Evolutionary conservation across 73 alveolate species (phyloP).

Genomic region (Durusdinium trenchii): DNA sequence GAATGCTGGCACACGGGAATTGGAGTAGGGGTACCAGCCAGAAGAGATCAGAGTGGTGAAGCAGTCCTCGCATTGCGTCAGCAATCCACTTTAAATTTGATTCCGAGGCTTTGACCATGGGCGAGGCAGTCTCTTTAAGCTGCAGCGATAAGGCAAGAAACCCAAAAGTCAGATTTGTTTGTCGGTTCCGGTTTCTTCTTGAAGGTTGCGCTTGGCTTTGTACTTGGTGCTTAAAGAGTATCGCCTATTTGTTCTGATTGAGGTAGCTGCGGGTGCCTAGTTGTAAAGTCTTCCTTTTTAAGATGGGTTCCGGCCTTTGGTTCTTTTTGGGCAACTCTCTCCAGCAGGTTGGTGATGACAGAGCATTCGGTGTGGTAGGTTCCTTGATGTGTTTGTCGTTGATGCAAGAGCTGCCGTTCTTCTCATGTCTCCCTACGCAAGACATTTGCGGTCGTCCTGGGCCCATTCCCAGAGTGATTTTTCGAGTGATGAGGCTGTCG

Average conservation of each 20-base stretch:
- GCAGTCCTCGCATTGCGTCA: not conserved
- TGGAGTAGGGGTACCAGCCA: not conserved
- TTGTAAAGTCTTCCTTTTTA: not conserved
- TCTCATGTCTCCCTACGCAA: too few relatives aligned
- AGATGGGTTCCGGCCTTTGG: not conserved
- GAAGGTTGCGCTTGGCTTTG: too few relatives aligned
- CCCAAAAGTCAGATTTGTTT: not conserved
- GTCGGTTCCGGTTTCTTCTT: not conserved
- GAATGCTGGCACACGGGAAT: not conserved
- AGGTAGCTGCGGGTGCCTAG: not conserved
- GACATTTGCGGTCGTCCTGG: too few relatives aligned
- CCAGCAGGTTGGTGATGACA: too few relatives aligned
- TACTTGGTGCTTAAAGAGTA: not conserved
- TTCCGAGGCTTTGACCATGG: too few relatives aligned
- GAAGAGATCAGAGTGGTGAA: not conserved
- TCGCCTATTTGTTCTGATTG: not conserved
- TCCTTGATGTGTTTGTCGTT: too few relatives aligned
- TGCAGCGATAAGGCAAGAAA: slow-evolving; percentile 1
- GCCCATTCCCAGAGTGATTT: too few relatives aligned
- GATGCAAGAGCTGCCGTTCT: too few relatives aligned
- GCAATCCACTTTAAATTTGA: too few relatives aligned
- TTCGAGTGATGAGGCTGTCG: too few relatives aligned
- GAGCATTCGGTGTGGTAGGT: too few relatives aligned
- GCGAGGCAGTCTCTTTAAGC: not conserved
- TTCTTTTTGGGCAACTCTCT: too few relatives aligned